These are phyloP conservation scores for Dillenia suffruticosa DNA, from an alignment of 164 flowering plant species.

Conservation along the genomic window DNA sequence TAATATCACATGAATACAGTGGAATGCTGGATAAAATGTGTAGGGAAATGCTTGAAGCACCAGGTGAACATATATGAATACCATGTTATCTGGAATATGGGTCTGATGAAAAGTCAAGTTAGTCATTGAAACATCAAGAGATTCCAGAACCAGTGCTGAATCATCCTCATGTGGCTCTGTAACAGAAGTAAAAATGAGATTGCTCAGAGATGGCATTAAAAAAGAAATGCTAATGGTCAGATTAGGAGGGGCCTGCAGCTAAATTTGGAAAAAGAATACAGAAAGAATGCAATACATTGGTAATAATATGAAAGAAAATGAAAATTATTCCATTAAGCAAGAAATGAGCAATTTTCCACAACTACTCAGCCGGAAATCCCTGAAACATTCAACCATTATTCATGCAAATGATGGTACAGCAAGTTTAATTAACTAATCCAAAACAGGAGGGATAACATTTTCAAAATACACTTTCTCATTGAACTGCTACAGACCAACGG, in stretches of 20 bases:
- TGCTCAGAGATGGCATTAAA: neutral
- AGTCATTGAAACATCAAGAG: conserved; percentile 12
- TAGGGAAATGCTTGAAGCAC: neutral
- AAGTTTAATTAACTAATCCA: no score
- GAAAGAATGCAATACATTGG: neutral
- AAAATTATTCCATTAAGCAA: no score
- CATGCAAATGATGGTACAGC: no score
- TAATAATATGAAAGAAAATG: no score
- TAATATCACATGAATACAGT: no score
- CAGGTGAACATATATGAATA: conserved; percentile 1
- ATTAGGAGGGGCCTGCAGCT: neutral
- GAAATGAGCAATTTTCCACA: no score
- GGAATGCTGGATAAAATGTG: neutral
- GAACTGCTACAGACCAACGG: no score
- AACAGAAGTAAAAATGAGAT: neutral
- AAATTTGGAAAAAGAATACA: neutral
- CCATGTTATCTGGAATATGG: conserved; percentile 23
- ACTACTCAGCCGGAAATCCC: no score
- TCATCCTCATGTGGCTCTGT: conserved; percentile 16
- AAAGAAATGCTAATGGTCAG: no score
- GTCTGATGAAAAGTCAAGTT: conserved; percentile 4
- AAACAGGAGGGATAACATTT: no score
- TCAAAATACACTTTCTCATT: no score
- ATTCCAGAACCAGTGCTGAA: conserved; percentile 11
- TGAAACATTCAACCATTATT: no score